Percentiles rank a stretch among this genome's conserved stretches.
Conservation (phyloP, 352 stramenopile species). For the Phytophthora macrochlamydospora region DNA sequence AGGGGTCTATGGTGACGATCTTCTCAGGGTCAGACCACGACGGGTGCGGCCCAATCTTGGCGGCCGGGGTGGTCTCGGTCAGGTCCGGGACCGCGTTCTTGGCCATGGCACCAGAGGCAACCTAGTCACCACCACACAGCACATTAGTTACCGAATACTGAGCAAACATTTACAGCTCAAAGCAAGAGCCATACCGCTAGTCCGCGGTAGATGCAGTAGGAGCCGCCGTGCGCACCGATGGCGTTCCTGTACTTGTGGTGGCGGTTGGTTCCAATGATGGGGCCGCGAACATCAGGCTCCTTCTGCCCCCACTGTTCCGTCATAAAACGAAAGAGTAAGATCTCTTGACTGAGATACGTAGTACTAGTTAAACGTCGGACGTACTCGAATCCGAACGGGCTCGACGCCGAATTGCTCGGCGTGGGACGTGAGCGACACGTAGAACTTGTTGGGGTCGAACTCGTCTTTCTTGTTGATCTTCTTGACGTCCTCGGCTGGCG, state of each 20-base stretch:
- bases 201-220: slow-evolving; percentile 99
- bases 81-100: slow-evolving; percentile 80
- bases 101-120: slow-evolving; percentile 73
- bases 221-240: slow-evolving; percentile 97
- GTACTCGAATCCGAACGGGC: slow-evolving; percentile 83
- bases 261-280: slow-evolving; percentile 96
- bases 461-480: slow-evolving; percentile 84
- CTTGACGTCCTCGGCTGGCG: slow-evolving; percentile 80
- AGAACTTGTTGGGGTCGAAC: slow-evolving; percentile 88
- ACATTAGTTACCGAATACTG: background rate
- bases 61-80: slow-evolving; percentile 94
- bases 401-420: slow-evolving; percentile 88
- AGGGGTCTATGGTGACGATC: slow-evolving; percentile 84
- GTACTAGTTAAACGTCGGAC: slow-evolving; percentile 1
- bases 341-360: background rate
- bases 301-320: slow-evolving; percentile 91
- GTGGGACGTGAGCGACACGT: slow-evolving; percentile 88
- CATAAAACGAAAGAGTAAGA: slow-evolving; percentile 12
- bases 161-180: no score
- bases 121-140: slow-evolving; percentile 22
- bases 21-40: slow-evolving; percentile 97
- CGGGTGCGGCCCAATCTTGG: slow-evolving; percentile 96
- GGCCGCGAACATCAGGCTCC: slow-evolving; percentile 90
- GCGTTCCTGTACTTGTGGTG: slow-evolving; percentile 97
- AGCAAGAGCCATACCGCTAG: slow-evolving; percentile 73